A percentile compares a stretch with the other conserved stretches of the same genome.
Conservation (phyloP, 2,329 filamentous ascomycete species). For the Penicillium capsulatum region DNA sequence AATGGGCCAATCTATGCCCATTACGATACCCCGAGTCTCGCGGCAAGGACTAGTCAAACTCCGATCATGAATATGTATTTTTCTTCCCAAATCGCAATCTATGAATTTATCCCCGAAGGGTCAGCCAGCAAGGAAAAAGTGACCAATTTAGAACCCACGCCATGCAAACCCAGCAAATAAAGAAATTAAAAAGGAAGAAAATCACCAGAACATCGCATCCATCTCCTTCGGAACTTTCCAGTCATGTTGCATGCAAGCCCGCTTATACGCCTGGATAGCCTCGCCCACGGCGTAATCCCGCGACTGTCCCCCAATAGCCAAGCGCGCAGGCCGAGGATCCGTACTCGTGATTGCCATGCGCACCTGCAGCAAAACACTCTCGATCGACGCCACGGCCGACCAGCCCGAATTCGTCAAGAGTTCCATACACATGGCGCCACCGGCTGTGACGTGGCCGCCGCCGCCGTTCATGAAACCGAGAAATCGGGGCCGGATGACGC, state of each 20-base stretch:
- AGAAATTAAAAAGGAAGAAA: no score
- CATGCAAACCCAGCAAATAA: no score
- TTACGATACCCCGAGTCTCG: no score
- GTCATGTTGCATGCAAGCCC: conserved; percentile 65
- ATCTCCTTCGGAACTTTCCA: conserved; percentile 69
- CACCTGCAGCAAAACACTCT: conserved; percentile 76
- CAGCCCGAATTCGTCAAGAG: conserved; percentile 79
- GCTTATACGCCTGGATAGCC: conserved; percentile 67
- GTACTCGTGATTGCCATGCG: conserved; percentile 67
- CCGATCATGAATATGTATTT: no score
- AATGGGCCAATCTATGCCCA: no score
- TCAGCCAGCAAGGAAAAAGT: no score
- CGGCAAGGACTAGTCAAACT: no score
- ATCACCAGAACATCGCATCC: conserved; percentile 36
- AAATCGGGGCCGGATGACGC: conserved; percentile 77
- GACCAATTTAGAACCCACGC: no score
- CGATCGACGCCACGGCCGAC: conserved; percentile 68
- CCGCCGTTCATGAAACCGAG: conserved; percentile 67
- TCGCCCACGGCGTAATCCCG: conserved; percentile 64
- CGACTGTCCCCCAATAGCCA: conserved; percentile 43
- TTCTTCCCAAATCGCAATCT: no score
- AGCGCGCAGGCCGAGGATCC: conserved; percentile 68
- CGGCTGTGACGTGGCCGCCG: conserved; percentile 78
- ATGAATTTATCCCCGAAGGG: no score
- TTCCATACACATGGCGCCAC: conserved; percentile 82